A percentile compares a stretch with the other conserved stretches of the same genome.
These are phyloP conservation scores for Gaeumannomyces sp. DNA, from an alignment of 2,329 filamentous ascomycete species.

Conservation along the genomic window DNA sequence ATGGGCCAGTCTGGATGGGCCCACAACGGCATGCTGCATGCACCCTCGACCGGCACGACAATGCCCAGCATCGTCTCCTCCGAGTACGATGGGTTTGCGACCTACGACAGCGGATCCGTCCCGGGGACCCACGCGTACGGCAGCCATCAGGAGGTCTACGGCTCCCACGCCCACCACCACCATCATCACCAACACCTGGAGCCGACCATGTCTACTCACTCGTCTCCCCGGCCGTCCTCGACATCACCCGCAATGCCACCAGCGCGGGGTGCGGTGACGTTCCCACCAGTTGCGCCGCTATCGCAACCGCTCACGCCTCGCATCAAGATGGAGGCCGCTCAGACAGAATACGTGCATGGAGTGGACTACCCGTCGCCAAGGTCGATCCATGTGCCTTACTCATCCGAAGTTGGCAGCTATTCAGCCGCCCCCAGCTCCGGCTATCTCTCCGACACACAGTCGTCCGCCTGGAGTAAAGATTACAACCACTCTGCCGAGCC, in stretches of 20 bases:
- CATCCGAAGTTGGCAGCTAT: slow-evolving; percentile 21
- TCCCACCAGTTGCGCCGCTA: slow-evolving; percentile 19
- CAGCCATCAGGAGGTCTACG: slow-evolving; percentile 33
- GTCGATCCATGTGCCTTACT: slow-evolving; percentile 28
- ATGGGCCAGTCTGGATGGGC: slow-evolving; percentile 40
- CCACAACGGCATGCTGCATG: slow-evolving; percentile 32
- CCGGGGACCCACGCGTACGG: slow-evolving; percentile 31
- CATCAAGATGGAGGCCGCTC: slow-evolving; percentile 32
- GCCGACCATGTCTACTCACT: neutral
- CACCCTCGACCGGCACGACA: slow-evolving; percentile 32
- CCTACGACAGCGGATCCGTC: slow-evolving; percentile 35
- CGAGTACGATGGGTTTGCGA: slow-evolving; percentile 46
- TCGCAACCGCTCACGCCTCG: slow-evolving; percentile 24
- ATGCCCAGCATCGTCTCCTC: slow-evolving; percentile 40
- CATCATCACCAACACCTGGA: slow-evolving; percentile 19
- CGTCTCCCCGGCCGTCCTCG: slow-evolving; percentile 13
- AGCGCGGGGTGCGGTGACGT: slow-evolving; percentile 20
- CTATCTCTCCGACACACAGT: slow-evolving; percentile 32
- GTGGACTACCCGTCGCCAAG: slow-evolving; percentile 36
- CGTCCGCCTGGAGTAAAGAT: slow-evolving; percentile 30
- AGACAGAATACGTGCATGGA: slow-evolving; percentile 28
- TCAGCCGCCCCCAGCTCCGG: slow-evolving; percentile 24
- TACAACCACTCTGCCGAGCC: slow-evolving; percentile 23
- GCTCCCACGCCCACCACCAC: slow-evolving; percentile 6
- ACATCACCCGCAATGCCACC: slow-evolving; percentile 21